A percentile compares a stretch with the other conserved stretches of the same genome.
phyloP scores from a whole-genome alignment of 768 basidiomycete species.

The Pleurotus salmoneostramineus region DNA sequence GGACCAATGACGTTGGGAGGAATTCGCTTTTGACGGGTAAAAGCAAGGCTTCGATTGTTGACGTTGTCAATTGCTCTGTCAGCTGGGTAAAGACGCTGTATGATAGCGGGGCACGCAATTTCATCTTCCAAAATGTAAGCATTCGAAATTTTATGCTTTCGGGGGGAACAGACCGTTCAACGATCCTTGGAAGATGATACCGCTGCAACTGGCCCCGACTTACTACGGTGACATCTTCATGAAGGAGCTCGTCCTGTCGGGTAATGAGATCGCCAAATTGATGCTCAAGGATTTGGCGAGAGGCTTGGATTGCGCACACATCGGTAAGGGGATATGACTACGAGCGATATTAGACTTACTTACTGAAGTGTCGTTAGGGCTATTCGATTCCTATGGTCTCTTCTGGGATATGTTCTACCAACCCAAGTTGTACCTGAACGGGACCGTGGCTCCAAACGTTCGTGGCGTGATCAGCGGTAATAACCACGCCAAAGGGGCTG shows the following conservation, averaged over 20 bases:
- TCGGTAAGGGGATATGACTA: slow-evolving; percentile 26
- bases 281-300: slow-evolving; percentile 39
- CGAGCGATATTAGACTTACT: too few species aligned
- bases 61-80: slow-evolving; percentile 54
- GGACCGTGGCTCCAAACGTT: slow-evolving; percentile 43
- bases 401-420: slow-evolving; percentile 35
- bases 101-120: slow-evolving; percentile 57
- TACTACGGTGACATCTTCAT: slow-evolving; percentile 34
- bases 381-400: slow-evolving; percentile 40
- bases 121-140: slow-evolving; percentile 65
- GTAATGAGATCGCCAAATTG: slow-evolving; percentile 48
- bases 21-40: slow-evolving; percentile 50
- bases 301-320: slow-evolving; percentile 32
- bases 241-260: slow-evolving; percentile 43
- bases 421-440: slow-evolving; percentile 42
- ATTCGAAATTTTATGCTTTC: neutral
- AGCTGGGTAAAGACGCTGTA: slow-evolving; percentile 58
- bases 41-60: slow-evolving; percentile 51
- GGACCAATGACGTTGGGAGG: slow-evolving; percentile 61
- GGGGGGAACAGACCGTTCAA: too few species aligned
- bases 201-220: slow-evolving; percentile 30
- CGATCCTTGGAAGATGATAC: slow-evolving; percentile 28
- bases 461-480: slow-evolving; percentile 31
- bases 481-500: slow-evolving; percentile 35
- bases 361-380: slow-evolving; percentile 17